phyloP scores from a whole-genome alignment of 257 asterid species.

The Primulina eburnea region DNA sequence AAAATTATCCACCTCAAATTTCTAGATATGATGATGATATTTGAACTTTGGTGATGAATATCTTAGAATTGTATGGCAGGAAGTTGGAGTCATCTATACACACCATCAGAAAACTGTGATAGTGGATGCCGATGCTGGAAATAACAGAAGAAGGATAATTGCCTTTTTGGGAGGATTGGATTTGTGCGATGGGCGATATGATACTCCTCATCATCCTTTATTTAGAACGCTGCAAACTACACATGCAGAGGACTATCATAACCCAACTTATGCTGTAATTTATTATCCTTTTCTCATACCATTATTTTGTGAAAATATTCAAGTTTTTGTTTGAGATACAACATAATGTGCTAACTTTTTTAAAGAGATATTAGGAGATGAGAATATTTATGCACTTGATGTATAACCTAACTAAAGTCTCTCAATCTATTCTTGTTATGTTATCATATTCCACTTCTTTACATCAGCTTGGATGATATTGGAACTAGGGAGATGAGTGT shows the following conservation, averaged over 20 bases:
- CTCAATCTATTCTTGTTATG: neutral
- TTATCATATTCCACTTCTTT: neutral
- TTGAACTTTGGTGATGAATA: constrained; percentile 5
- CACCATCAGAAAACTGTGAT: constrained; percentile 98
- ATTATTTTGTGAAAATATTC: neutral
- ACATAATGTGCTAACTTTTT: neutral
- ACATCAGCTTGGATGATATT: neutral
- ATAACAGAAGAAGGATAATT: constrained; percentile 62
- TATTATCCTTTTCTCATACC: constrained; percentile 16
- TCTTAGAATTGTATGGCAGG: constrained; percentile 45
- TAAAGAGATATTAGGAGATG: neutral
- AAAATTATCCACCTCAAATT: neutral
- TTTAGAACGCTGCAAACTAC: constrained; percentile 63
- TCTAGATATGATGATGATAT: neutral
- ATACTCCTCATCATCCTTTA: constrained; percentile 73
- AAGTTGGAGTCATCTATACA: constrained; percentile 89
- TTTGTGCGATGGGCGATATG: constrained; percentile 95
- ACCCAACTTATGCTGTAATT: constrained; percentile 79
- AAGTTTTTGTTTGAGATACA: neutral
- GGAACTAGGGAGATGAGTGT: neutral
- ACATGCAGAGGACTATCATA: constrained; percentile 90
- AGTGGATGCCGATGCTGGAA: constrained; percentile 95
- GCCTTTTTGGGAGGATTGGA: constrained; percentile 96
- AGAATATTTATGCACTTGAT: neutral
- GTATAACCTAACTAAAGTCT: neutral